Evolutionary conservation across 2,329 filamentous ascomycete genomes (phyloP).

Genomic region (Capronia epimyces): DNA sequence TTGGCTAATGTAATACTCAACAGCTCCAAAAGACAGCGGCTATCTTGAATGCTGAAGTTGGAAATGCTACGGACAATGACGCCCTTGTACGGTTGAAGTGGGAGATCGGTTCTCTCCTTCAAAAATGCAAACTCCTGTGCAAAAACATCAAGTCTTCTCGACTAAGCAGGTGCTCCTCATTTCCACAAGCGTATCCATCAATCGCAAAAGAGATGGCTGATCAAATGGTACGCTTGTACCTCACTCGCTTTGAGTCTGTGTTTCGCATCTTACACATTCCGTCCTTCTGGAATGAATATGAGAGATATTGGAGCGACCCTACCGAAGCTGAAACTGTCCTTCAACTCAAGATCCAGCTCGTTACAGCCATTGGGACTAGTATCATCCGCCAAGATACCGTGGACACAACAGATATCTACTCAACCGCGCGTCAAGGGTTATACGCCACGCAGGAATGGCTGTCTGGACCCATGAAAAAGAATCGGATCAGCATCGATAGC

Average conservation of each 20-base stretch:
- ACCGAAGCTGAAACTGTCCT: constrained; percentile 22
- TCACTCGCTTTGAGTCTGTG: constrained; percentile 30
- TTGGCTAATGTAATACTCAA: constrained; percentile 1
- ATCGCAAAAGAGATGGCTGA: constrained; percentile 11
- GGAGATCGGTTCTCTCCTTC: constrained; percentile 9
- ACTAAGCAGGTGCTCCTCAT: constrained; percentile 25
- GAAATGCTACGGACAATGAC: constrained; percentile 12
- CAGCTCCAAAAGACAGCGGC: background rate
- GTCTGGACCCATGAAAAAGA: constrained; percentile 33
- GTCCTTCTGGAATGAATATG: constrained; percentile 34
- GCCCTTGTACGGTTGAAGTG: constrained; percentile 3
- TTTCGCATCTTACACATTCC: constrained; percentile 36
- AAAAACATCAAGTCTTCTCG: constrained; percentile 26
- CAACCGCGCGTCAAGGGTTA: constrained; percentile 27
- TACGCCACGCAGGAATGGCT: constrained; percentile 37
- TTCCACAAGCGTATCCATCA: constrained; percentile 7
- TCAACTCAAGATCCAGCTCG: constrained; percentile 34
- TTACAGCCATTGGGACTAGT: constrained; percentile 33
- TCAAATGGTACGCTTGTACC: constrained; percentile 15
- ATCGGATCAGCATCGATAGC: constrained; percentile 30
- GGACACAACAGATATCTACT: background rate
- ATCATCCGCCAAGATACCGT: background rate
- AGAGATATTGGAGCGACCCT: constrained; percentile 28
- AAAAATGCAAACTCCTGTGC: constrained; percentile 29
- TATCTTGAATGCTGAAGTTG: constrained; percentile 6